Evolutionary conservation across 192 early-diverging fungal species (phyloP).

Genomic region (Entomortierella beljakovae): DNA sequence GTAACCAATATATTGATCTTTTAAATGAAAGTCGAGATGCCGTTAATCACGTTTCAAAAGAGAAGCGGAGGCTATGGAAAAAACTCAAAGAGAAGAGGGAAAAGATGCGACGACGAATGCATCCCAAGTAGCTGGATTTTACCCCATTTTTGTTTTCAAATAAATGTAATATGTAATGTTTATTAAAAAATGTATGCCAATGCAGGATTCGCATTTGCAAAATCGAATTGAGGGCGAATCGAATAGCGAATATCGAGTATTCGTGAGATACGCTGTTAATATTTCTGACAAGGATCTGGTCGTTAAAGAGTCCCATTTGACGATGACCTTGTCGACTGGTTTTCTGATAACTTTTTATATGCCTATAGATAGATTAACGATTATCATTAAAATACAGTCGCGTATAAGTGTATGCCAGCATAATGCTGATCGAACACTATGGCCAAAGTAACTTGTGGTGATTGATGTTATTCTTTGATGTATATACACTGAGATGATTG

Average conservation of each 20-base stretch:
- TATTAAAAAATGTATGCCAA: too few species aligned
- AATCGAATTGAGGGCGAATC: too few species aligned
- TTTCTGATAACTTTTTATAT: not conserved
- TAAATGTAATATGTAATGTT: not conserved
- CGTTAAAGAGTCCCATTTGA: constrained; percentile 6
- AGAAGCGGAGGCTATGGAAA: constrained; percentile 63
- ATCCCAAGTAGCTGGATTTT: not conserved
- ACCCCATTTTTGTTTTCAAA: not conserved
- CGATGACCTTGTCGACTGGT: not conserved
- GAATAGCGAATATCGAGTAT: too few species aligned
- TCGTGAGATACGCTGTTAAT: too few species aligned
- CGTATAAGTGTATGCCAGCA: not conserved
- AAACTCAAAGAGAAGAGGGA: constrained; percentile 57
- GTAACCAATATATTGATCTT: constrained; percentile 68
- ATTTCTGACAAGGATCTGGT: not conserved
- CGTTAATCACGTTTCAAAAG: constrained; percentile 60
- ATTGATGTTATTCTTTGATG: not conserved
- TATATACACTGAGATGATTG: not conserved
- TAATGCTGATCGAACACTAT: not conserved
- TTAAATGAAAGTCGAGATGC: constrained; percentile 63
- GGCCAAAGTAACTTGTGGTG: not conserved
- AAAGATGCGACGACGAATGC: constrained; percentile 25
- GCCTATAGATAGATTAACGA: not conserved
- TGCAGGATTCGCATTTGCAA: too few species aligned
- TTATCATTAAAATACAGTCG: not conserved